phyloP scores from a whole-genome alignment of 2,329 filamentous ascomycete species.

The Peltaster fructicola region DNA sequence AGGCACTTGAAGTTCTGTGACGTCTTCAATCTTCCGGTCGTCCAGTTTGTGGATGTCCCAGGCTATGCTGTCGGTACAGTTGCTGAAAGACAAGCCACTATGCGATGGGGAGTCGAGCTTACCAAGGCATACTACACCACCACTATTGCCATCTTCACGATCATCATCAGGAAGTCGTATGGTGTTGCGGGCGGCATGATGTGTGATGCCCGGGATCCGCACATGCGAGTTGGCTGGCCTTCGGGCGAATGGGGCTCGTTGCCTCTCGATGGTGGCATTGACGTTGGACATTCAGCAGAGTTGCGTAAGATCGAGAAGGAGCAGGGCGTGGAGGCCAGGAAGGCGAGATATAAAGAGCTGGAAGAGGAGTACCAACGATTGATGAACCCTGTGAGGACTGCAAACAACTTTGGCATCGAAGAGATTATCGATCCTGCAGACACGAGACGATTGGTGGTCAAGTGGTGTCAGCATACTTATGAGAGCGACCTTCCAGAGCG shows the following conservation, averaged over 20 bases:
- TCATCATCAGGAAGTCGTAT: constrained; percentile 43
- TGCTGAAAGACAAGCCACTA: constrained; percentile 44
- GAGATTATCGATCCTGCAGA: constrained; percentile 47
- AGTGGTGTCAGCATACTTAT: constrained; percentile 41
- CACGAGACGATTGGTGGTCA: constrained; percentile 36
- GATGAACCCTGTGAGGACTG: constrained; percentile 48
- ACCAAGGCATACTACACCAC: constrained; percentile 45
- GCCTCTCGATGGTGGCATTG: constrained; percentile 46
- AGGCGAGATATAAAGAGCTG: constrained; percentile 36
- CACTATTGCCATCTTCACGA: constrained; percentile 44
- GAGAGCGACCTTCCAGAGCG: constrained; percentile 33
- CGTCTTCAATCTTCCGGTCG: constrained; percentile 44
- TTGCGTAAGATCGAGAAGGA: constrained; percentile 36
- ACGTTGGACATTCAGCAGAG: constrained; percentile 44
- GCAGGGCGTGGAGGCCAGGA: constrained; percentile 29
- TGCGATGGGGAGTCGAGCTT: constrained; percentile 45
- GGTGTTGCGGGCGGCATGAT: constrained; percentile 49
- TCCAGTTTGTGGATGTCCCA: constrained; percentile 47
- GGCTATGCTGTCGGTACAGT: constrained; percentile 47
- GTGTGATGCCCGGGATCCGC: constrained; percentile 43
- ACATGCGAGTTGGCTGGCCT: constrained; percentile 46
- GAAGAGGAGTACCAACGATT: constrained; percentile 42
- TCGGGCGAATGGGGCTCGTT: constrained; percentile 45
- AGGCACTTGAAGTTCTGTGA: constrained; percentile 45
- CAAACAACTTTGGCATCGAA: constrained; percentile 45